Conservation (phyloP, 495 filamentous ascomycete species). For the Daldinia bambusicola region DNA sequence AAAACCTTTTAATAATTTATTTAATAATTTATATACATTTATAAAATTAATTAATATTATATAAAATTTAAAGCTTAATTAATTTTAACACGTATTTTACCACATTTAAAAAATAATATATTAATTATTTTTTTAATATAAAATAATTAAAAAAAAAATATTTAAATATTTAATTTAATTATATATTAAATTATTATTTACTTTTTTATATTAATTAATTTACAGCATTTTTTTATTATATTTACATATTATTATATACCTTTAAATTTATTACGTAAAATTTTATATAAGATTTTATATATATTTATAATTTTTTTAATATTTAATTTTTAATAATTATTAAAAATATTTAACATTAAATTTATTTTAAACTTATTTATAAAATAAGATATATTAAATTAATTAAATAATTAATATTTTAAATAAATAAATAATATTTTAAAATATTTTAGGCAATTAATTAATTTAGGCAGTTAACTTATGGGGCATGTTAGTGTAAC, state of each 20-base stretch:
- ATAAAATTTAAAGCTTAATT: background rate
- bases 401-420: no score
- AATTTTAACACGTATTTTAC: background rate
- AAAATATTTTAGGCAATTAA: no score
- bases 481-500: no score
- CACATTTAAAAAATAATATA: background rate
- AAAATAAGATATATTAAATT: no score
- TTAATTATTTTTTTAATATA: background rate
- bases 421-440: no score
- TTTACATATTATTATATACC: background rate
- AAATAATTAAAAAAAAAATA: background rate
- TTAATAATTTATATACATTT: constrained; percentile 1
- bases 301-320: constrained; percentile 6
- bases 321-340: no score
- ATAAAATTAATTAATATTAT: background rate
- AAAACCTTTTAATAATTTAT: constrained; percentile 7
- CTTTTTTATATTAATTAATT: no score
- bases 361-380: no score
- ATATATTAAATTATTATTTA: background rate
- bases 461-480: no score
- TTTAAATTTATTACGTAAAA: background rate
- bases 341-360: no score
- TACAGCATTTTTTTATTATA: no score
- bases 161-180: background rate
- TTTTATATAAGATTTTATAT: no score